phyloP scores from a whole-genome alignment of 1,139 yeast species.

The Candida smagusa region DNA sequence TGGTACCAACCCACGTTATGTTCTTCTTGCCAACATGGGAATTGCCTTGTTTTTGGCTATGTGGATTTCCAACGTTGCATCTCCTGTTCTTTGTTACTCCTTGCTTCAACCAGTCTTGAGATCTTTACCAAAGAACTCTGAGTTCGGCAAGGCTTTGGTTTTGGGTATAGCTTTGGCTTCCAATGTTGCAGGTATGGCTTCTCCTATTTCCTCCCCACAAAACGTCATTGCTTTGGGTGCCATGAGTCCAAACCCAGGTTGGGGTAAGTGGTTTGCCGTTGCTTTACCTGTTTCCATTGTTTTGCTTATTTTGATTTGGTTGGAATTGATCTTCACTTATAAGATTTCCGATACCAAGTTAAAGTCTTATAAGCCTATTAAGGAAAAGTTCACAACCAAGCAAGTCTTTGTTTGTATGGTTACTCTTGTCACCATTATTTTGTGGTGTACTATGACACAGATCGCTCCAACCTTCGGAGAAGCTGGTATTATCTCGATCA shows the following conservation, averaged over 20 bases:
- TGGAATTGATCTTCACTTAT: conserved; percentile 64
- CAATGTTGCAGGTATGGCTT: conserved; percentile 92
- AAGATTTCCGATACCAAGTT: conserved; percentile 48
- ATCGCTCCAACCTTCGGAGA: conserved; percentile 75
- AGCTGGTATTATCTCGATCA: conserved; percentile 82
- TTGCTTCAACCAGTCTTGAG: conserved; percentile 85
- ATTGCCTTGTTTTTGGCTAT: conserved; percentile 83
- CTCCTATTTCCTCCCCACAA: conserved; percentile 95
- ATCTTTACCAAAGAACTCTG: conserved; percentile 73
- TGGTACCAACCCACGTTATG: conserved; percentile 79
- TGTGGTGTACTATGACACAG: conserved; percentile 80
- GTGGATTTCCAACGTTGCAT: conserved; percentile 97
- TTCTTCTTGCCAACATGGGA: conserved; percentile 75
- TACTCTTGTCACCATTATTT: conserved; percentile 64
- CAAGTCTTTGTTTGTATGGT: conserved; percentile 70
- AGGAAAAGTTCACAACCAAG: conserved; percentile 66
- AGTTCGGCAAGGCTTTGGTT: conserved; percentile 78
- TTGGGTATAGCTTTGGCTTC: conserved; percentile 90
- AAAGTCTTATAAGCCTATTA: conserved; percentile 59
- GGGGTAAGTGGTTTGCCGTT: conserved; percentile 93
- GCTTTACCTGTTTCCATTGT: conserved; percentile 74
- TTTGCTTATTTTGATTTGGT: conserved; percentile 66
- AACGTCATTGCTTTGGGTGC: conserved; percentile 84
- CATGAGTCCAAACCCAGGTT: conserved; percentile 87
- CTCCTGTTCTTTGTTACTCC: conserved; percentile 88